These are phyloP conservation scores for Blastocystis sp. DNA, from an alignment of 352 stramenopile genomes.

Conservation along the genomic window DNA sequence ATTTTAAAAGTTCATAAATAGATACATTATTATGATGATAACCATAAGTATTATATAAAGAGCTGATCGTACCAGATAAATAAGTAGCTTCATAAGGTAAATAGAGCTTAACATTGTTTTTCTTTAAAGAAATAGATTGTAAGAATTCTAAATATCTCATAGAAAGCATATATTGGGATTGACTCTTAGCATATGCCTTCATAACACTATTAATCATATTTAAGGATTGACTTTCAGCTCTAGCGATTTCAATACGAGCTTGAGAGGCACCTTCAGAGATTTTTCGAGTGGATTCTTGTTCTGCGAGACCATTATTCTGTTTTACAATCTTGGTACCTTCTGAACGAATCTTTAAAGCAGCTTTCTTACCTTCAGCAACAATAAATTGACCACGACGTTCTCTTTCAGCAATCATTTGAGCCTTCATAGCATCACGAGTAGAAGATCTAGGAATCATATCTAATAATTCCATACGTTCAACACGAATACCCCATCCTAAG, in stretches of 20 bases:
- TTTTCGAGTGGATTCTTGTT: constrained; percentile 45
- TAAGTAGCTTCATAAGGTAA: constrained; percentile 40
- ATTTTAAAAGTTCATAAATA: neutral
- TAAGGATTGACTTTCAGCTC: constrained; percentile 40
- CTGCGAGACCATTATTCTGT: constrained; percentile 45
- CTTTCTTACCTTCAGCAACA: constrained; percentile 44
- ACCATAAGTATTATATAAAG: constrained; percentile 36
- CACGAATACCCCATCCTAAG: constrained; percentile 41
- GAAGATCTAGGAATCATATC: constrained; percentile 40
- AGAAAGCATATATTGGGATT: constrained; percentile 39
- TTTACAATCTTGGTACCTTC: constrained; percentile 44
- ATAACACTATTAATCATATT: constrained; percentile 22
- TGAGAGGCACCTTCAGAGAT: constrained; percentile 41
- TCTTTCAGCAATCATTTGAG: constrained; percentile 45
- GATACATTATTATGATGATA: constrained; percentile 2
- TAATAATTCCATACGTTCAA: constrained; percentile 44
- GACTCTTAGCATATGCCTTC: constrained; percentile 3
- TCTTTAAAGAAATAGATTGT: constrained; percentile 23
- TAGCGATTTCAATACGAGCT: constrained; percentile 42
- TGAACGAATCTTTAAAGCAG: constrained; percentile 40
- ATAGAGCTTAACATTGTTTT: constrained; percentile 39
- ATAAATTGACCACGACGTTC: constrained; percentile 45
- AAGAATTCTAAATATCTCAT: constrained; percentile 42
- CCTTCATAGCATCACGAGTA: constrained; percentile 43
- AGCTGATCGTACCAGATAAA: constrained; percentile 35